Base-by-base conservation (phyloP, 208 protist genomes). In the Trypanosoma rangeli region DNA sequence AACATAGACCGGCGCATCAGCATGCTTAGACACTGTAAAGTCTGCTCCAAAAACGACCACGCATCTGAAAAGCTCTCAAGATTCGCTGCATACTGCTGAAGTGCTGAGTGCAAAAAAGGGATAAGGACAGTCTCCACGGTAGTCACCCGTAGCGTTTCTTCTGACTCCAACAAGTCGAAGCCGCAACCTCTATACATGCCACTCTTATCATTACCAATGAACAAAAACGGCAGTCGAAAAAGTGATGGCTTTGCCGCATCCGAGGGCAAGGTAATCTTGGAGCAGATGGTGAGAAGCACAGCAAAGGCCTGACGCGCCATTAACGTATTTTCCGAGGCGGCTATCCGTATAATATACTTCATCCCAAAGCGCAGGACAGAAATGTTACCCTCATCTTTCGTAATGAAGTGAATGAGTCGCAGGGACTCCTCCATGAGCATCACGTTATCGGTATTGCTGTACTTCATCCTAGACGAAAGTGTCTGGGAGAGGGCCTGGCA, bases 351-450 rank as follows among this genome's bases (percentile, higher is more conserved):
- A 53, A 96, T 53, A 62, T 96, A 86, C 26, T 85, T 58, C n/a
- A 86, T 44, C 20, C 76, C 78, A 74, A 87, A 74, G n/a, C 76
- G 74, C 20, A 94, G 59, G 12, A 92, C 74, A 49, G 74, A 76
- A 16, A 86, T 80, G 5, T 79, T 90, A 33, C 42, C 53, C 63
- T 96, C 91, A 73, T 94, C 91, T 33, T 83, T 80, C 18, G 61
- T 85, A 31, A 94, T 71, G 63, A 96, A 96, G 9, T 83, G 84
- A 78, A 91, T 90, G n/a, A 86, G 74, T 18, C 88, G 82, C 54
- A 94, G 68, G 15, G 83, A 84, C 66, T 96, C 91, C 68, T 96
- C 88, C 1, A 89, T 58, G 42, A 96, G 75, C 31, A 78, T 78
- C 35, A 63, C 65, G 54, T 73, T 83, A 76, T 87, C 80, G 26